phyloP scores from a whole-genome alignment of 78 protist species.

The Dictyostelium discoideum region DNA sequence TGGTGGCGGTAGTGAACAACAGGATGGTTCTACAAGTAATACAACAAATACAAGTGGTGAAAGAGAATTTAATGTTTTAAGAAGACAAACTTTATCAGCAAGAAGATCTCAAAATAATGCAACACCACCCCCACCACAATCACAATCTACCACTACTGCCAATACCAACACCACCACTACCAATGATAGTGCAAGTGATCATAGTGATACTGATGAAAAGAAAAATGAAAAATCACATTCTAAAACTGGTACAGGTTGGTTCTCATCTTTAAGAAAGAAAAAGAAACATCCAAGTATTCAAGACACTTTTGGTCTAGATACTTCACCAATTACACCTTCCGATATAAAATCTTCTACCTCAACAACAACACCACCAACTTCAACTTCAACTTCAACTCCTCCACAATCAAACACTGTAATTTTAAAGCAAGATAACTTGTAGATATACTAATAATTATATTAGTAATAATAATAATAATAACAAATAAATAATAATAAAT shows the following conservation, averaged over 20 bases:
- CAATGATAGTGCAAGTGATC: neutral
- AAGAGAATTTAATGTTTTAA: slow-evolving; percentile 39
- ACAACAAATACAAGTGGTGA: slow-evolving; percentile 34
- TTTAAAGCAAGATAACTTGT: slow-evolving; percentile 28
- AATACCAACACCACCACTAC: neutral
- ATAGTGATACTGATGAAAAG: neutral
- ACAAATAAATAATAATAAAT: neutral
- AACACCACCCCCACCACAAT: neutral
- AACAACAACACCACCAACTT: neutral
- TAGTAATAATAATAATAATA: neutral
- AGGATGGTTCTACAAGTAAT: neutral
- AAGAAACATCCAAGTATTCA: slow-evolving; percentile 56
- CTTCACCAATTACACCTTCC: neutral
- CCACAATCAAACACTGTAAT: slow-evolving; percentile 1
- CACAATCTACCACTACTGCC: neutral
- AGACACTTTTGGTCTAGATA: slow-evolving; percentile 27
- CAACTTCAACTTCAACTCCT: neutral
- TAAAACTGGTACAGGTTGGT: slow-evolving; percentile 41
- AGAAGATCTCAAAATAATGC: slow-evolving; percentile 6
- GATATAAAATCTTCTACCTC: neutral
- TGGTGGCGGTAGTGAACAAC: neutral
- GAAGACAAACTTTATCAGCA: slow-evolving; percentile 41
- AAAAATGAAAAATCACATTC: neutral
- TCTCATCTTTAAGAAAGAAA: slow-evolving; percentile 59
- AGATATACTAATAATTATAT: neutral